These are phyloP conservation scores for Penstemon barbatus DNA, from an alignment of 257 asterid species.

Conservation along the genomic window DNA sequence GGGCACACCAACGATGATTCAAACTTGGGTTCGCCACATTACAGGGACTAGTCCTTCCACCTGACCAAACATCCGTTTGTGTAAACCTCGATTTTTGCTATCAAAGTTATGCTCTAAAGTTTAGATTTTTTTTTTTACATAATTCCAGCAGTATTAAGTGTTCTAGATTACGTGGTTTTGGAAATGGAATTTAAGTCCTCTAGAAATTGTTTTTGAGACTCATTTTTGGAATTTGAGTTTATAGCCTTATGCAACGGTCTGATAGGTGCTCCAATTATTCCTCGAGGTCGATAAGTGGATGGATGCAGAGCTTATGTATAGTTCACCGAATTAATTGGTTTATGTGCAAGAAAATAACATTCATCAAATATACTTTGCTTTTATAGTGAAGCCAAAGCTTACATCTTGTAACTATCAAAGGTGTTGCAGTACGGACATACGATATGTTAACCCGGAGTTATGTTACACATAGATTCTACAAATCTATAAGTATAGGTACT, in stretches of 20 bases:
- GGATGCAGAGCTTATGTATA: neutral
- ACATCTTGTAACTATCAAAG: neutral
- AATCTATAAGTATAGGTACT: neutral
- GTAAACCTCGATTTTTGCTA: too few relatives aligned
- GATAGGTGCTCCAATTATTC: conserved; percentile 2
- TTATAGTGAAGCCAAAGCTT: conserved; percentile 6
- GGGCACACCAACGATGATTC: too few relatives aligned
- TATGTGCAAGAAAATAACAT: conserved; percentile 1
- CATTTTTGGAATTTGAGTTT: conserved; percentile 7
- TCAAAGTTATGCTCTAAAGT: too few relatives aligned
- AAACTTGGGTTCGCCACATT: too few relatives aligned
- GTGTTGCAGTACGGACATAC: neutral
- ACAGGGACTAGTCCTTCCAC: too few relatives aligned
- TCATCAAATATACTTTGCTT: neutral
- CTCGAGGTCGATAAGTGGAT: neutral
- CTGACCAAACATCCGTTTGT: too few relatives aligned
- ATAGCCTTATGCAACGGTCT: neutral
- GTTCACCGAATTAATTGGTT: neutral
- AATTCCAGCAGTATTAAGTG: too few relatives aligned
- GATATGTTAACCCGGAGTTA: neutral
- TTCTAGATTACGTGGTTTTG: too few relatives aligned
- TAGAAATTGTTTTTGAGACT: neutral
- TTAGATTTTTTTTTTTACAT: too few relatives aligned
- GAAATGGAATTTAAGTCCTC: too few relatives aligned
- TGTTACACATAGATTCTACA: neutral